Evolutionary conservation across 2,329 filamentous ascomycete species (phyloP).

Genomic region (Tolypocladium capitatum): DNA sequence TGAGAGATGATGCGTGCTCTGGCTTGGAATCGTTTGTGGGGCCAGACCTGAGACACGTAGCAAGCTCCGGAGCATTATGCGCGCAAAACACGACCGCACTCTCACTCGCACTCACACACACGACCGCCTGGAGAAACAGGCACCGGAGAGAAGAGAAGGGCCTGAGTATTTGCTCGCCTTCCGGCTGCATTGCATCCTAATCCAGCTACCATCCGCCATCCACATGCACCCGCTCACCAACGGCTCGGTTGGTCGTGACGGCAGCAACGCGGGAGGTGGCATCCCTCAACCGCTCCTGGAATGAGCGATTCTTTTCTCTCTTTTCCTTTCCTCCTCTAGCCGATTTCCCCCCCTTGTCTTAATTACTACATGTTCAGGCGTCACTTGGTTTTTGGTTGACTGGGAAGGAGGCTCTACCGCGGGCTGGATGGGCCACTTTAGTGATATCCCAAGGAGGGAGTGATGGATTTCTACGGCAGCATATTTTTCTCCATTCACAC

Average conservation of each 20-base stretch:
- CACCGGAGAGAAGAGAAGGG: background rate
- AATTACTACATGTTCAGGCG: background rate
- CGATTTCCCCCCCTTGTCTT: background rate
- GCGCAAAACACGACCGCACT: background rate
- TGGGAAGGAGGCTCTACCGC: background rate
- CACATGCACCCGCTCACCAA: background rate
- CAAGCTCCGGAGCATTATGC: background rate
- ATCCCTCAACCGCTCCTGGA: background rate
- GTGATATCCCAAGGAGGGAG: slow-evolving; percentile 2
- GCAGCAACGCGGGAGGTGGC: background rate
- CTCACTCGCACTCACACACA: background rate
- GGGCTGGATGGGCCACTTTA: slow-evolving; percentile 1
- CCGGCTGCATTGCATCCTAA: background rate
- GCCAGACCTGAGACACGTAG: background rate
- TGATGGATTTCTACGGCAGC: background rate
- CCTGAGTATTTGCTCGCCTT: background rate
- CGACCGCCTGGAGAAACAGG: background rate
- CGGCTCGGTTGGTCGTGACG: background rate
- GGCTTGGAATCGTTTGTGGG: background rate
- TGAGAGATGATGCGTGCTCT: background rate
- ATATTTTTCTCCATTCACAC: background rate
- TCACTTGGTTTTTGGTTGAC: background rate
- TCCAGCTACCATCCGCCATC: background rate
- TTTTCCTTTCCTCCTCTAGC: background rate
- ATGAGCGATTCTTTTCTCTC: background rate